A percentile compares a stretch with the other conserved stretches of the same genome.
Conservation (phyloP, 768 basidiomycete genomes). For the Lentinula detonsa region DNA sequence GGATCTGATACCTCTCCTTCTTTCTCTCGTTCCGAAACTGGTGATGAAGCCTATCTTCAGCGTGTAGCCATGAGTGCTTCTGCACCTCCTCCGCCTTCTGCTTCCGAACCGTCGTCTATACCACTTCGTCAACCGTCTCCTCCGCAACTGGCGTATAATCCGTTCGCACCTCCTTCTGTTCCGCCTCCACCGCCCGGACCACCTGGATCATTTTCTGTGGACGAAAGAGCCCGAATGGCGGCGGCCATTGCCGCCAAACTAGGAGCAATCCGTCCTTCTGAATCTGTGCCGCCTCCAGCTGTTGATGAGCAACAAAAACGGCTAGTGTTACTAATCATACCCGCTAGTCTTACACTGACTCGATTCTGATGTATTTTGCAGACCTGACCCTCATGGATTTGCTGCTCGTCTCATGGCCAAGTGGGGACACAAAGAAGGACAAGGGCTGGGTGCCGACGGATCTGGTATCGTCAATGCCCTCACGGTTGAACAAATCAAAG, state of each 20-base stretch:
- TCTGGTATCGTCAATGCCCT: conserved; percentile 88
- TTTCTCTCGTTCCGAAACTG: conserved; percentile 31
- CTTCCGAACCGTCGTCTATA: conserved; percentile 15
- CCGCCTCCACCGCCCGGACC: conserved; percentile 46
- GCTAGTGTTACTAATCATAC: not conserved
- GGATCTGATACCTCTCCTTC: conserved; percentile 1
- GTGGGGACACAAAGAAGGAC: conserved; percentile 93
- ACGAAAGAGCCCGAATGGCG: conserved; percentile 70
- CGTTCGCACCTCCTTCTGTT: conserved; percentile 58
- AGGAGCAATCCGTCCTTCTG: conserved; percentile 34
- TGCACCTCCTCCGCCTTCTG: conserved; percentile 23
- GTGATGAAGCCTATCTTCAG: conserved; percentile 65
- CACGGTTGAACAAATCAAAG: conserved; percentile 63
- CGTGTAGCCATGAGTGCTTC: conserved; percentile 51
- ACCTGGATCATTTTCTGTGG: conserved; percentile 34
- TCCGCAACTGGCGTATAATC: conserved; percentile 55
- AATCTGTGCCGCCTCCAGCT: conserved; percentile 19
- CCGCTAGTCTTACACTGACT: not conserved
- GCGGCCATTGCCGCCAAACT: conserved; percentile 79
- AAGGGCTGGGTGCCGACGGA: conserved; percentile 82
- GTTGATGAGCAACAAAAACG: conserved; percentile 22
- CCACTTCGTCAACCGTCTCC: conserved; percentile 21
- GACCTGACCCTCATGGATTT: conserved; percentile 66
- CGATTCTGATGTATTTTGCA: conserved; percentile 10
- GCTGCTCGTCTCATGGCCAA: conserved; percentile 90